Conservation (phyloP, 768 basidiomycete genomes). For the Suillus decipiens region DNA sequence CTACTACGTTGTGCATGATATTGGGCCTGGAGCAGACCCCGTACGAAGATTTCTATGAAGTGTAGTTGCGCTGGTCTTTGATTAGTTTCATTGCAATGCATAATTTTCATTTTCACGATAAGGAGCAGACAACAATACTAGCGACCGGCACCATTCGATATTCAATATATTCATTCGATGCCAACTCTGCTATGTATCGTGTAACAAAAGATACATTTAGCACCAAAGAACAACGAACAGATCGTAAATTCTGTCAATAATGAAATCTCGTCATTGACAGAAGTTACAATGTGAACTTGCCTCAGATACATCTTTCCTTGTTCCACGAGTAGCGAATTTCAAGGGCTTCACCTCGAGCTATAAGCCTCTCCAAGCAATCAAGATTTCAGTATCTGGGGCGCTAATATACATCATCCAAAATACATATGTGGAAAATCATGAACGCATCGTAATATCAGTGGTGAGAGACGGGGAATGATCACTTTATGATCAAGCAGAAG, state of each 20-base stretch:
- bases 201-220: neutral
- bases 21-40: slow-evolving; percentile 30
- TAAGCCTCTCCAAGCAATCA: neutral
- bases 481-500: neutral
- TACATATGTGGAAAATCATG: neutral
- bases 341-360: neutral
- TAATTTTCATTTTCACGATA: neutral
- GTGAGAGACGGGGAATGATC: neutral
- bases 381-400: neutral
- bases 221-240: neutral
- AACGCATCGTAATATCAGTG: neutral
- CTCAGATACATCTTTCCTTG: neutral
- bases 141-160: too few species aligned
- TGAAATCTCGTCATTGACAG: too few species aligned
- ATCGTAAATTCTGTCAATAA: neutral
- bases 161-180: neutral
- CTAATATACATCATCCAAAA: neutral
- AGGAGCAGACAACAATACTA: neutral
- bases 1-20: slow-evolving; percentile 48
- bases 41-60: slow-evolving; percentile 26
- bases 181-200: neutral
- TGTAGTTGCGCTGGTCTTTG: neutral
- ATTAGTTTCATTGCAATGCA: neutral
- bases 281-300: neutral
- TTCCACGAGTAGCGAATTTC: neutral